Conservation (phyloP, 371 early-diverging fungal species). For the Rhizopus microsporus region DNA sequence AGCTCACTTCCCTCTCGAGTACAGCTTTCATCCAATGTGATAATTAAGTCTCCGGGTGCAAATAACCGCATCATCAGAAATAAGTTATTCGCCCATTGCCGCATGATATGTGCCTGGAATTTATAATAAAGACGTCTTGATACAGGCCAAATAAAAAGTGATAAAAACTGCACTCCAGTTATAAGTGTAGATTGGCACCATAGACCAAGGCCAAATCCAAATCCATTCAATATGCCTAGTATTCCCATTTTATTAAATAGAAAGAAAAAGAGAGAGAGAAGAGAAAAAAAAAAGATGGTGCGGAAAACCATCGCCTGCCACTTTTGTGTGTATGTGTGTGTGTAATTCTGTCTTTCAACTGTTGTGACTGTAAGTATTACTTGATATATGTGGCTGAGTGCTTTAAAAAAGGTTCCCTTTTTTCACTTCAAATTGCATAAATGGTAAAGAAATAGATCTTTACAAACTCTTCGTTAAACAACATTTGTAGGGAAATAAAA, state of each 20-base stretch:
- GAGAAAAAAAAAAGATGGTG: neutral
- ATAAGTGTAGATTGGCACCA: constrained; percentile 19
- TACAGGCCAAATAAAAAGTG: constrained; percentile 36
- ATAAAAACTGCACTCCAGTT: constrained; percentile 27
- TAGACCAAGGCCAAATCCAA: constrained; percentile 10
- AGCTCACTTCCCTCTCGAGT: constrained; percentile 40
- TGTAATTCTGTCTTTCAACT: neutral
- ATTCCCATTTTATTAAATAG: constrained; percentile 6
- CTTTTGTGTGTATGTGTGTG: neutral
- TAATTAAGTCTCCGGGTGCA: constrained; percentile 61
- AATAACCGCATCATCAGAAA: constrained; percentile 63
- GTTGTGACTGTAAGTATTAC: neutral
- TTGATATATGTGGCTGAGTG: neutral
- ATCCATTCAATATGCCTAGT: constrained; percentile 17
- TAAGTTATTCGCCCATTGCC: constrained; percentile 64
- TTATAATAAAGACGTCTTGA: constrained; percentile 40
- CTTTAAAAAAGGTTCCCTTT: neutral
- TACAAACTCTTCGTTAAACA: neutral
- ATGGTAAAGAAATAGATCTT: constrained; percentile 7
- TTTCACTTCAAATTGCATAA: constrained; percentile 2
- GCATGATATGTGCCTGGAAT: constrained; percentile 53
- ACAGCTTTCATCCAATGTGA: constrained; percentile 58
- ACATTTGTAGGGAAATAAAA: constrained; percentile 42
- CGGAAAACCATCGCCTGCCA: neutral
- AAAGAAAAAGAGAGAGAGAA: constrained; percentile 1